These are phyloP conservation scores for Copromyces sp. DNA, from an alignment of 495 filamentous ascomycete genomes.

Conservation along the genomic window DNA sequence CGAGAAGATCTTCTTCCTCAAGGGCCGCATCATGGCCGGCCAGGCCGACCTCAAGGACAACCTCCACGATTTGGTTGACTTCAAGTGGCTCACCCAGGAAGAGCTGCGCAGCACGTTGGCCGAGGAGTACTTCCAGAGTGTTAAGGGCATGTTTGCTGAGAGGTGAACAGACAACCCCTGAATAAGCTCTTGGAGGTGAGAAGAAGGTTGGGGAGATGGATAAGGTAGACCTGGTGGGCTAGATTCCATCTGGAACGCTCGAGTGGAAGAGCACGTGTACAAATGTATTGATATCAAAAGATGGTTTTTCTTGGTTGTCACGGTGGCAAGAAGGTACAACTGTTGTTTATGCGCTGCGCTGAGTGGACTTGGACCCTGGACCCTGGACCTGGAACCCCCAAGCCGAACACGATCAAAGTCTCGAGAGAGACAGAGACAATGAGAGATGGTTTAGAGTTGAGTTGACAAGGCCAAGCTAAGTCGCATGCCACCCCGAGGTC, in stretches of 20 bases:
- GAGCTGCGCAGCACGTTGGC: constrained; percentile 61
- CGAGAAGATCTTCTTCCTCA: constrained; percentile 91
- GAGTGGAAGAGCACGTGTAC: background rate
- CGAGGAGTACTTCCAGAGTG: constrained; percentile 55
- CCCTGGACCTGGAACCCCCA: background rate
- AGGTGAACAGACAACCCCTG: background rate
- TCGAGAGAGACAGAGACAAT: background rate
- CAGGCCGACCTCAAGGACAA: constrained; percentile 74
- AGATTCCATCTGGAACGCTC: too few species aligned
- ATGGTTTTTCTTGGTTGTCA: background rate
- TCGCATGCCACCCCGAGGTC: background rate
- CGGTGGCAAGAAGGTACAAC: background rate
- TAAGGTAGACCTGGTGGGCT: too few species aligned
- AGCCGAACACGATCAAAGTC: background rate
- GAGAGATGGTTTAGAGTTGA: background rate
- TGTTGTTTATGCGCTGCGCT: background rate
- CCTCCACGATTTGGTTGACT: constrained; percentile 62
- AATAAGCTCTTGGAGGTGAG: background rate
- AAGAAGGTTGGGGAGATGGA: background rate
- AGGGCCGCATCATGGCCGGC: constrained; percentile 91
- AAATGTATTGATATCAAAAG: background rate
- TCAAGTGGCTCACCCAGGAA: constrained; percentile 84
- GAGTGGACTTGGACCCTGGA: background rate
- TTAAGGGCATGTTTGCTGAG: constrained; percentile 75
- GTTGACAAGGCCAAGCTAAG: background rate